A percentile compares a stretch with the other conserved stretches of the same genome.
phyloP scores from a whole-genome alignment of 129 eudicot genomes.

The Chrysanthemum seticuspe region DNA sequence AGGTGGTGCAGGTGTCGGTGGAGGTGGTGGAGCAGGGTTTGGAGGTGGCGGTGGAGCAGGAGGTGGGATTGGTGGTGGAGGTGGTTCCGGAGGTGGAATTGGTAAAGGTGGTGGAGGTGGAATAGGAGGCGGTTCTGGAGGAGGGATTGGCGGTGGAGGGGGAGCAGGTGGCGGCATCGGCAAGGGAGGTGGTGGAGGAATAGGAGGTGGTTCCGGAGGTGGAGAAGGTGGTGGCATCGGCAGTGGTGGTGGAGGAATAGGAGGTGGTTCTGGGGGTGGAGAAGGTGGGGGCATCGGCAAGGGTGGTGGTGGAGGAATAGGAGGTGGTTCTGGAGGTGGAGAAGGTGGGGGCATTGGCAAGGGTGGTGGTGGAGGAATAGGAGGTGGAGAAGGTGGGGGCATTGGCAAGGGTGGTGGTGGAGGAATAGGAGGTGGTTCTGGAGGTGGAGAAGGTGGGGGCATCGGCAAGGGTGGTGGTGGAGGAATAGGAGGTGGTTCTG shows the following conservation, averaged over 20 bases:
- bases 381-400: not conserved
- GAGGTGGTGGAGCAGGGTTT: not conserved
- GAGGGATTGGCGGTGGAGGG: too few relatives aligned
- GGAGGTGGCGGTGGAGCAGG: not conserved
- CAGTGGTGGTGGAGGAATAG: not conserved
- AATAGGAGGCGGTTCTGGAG: not conserved
- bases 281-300: too few relatives aligned
- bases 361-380: too few relatives aligned
- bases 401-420: not conserved
- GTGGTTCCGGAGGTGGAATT: not conserved
- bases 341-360: not conserved
- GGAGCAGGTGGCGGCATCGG: not conserved
- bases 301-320: not conserved
- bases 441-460: not conserved
- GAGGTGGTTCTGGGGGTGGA: not conserved
- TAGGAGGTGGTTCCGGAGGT: conserved; percentile 8
- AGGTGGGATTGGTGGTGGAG: not conserved
- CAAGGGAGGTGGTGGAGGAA: conserved; percentile 10
- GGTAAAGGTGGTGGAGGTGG: not conserved
- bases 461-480: not conserved
- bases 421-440: conserved; percentile 12
- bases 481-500: too few relatives aligned
- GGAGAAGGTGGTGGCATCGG: not conserved
- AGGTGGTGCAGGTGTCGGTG: conserved; percentile 17
- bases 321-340: not conserved